Evolutionary conservation across 768 basidiomycete species (phyloP).

Genomic region (Flagelloscypha sp.): DNA sequence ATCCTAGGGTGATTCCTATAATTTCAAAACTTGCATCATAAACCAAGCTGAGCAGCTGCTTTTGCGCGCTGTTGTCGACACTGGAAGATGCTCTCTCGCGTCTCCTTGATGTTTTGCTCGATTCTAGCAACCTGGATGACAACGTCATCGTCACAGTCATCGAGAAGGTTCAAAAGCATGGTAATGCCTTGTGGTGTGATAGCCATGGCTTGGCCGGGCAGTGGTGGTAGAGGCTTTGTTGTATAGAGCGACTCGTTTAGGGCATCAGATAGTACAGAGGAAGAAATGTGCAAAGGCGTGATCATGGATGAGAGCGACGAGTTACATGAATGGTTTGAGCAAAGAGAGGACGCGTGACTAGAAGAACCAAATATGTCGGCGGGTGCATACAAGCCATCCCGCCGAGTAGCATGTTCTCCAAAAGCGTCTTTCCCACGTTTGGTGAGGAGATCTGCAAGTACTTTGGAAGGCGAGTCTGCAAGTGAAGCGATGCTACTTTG

Average conservation of each 20-base stretch:
- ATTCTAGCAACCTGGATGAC: conserved; percentile 15
- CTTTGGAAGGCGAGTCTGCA: background rate
- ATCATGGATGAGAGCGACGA: background rate
- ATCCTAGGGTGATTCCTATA: no score
- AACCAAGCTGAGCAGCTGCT: no score
- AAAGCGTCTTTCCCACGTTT: no score
- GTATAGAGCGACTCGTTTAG: background rate
- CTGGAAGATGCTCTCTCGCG: conserved; percentile 12
- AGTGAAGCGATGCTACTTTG: background rate
- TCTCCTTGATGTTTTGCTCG: conserved; percentile 16
- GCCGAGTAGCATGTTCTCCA: background rate
- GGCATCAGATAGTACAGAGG: background rate
- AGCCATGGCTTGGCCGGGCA: conserved; percentile 3
- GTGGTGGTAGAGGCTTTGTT: conserved; percentile 6
- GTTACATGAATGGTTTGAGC: background rate
- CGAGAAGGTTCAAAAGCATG: conserved; percentile 24
- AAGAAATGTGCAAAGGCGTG: background rate
- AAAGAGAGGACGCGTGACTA: background rate
- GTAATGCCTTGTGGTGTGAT: conserved; percentile 20
- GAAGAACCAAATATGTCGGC: no score
- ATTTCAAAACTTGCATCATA: no score
- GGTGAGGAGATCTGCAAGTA: no score
- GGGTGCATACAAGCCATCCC: background rate
- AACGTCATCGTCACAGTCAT: conserved; percentile 25
- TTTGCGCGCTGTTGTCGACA: no score